Conservation (phyloP, 257 asterid genomes). For the Solanum tarapatanum region DNA sequence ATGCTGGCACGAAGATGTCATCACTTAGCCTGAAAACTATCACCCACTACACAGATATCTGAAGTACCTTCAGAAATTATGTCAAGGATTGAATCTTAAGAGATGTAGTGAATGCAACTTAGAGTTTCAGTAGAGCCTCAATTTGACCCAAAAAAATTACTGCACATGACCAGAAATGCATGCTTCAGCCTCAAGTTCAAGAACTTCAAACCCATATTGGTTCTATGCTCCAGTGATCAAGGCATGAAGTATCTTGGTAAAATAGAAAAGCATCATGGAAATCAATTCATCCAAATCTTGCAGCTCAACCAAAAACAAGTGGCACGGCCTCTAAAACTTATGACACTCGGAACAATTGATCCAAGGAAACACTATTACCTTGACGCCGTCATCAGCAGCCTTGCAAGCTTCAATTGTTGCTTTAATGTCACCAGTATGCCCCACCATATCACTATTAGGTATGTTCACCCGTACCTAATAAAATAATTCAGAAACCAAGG, state of each 20-base stretch:
- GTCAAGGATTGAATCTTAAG: neutral
- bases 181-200: neutral
- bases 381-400: conserved; percentile 89
- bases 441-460: conserved; percentile 95
- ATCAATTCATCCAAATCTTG: neutral
- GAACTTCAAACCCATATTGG: neutral
- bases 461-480: conserved; percentile 75
- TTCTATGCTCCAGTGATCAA: neutral
- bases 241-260: neutral
- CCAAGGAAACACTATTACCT: conserved; percentile 40
- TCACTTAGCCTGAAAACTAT: neutral
- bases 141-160: neutral
- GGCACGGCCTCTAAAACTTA: neutral
- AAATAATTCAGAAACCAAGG: neutral
- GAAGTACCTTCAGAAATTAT: neutral
- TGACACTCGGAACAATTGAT: neutral
- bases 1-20: neutral
- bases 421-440: conserved; percentile 91
- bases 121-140: neutral
- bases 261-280: neutral
- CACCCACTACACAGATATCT: neutral
- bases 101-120: neutral
- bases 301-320: neutral
- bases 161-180: neutral
- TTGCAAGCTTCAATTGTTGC: conserved; percentile 91